phyloP scores from a whole-genome alignment of 2,329 filamentous ascomycete species.

The Onygenales sp. region DNA sequence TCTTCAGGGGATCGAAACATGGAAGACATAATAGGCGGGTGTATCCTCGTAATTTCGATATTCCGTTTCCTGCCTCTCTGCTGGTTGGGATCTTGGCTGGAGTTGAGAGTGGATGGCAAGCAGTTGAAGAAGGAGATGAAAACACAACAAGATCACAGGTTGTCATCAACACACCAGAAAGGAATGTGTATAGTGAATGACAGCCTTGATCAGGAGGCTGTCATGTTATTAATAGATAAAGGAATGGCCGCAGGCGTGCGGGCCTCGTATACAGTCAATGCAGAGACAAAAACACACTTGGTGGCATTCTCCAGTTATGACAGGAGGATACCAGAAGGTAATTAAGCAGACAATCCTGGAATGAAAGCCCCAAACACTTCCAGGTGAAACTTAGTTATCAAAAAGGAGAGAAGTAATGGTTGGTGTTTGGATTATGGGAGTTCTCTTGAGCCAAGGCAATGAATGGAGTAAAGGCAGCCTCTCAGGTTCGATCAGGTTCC shows the following conservation, averaged over 20 bases:
- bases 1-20: constrained; percentile 32
- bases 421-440: too few relatives aligned
- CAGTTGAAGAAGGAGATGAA: not conserved
- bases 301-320: not conserved
- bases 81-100: not conserved
- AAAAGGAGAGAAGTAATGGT: not conserved
- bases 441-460: not conserved
- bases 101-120: not conserved
- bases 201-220: not conserved
- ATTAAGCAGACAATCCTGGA: not conserved
- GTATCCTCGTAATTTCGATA: not conserved
- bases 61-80: not conserved
- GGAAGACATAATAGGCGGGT: constrained; percentile 21
- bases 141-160: not conserved
- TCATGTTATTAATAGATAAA: not conserved
- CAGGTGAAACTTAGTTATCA: not conserved
- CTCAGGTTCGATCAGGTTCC: constrained; percentile 10
- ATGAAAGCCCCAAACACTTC: not conserved
- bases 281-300: not conserved
- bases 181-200: not conserved
- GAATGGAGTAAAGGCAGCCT: not conserved
- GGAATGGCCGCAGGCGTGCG: not conserved
- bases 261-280: not conserved
- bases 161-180: not conserved
- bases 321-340: not conserved